Conservation (phyloP, 495 filamentous ascomycete species). For the Barbatosphaeria neglecta region DNA sequence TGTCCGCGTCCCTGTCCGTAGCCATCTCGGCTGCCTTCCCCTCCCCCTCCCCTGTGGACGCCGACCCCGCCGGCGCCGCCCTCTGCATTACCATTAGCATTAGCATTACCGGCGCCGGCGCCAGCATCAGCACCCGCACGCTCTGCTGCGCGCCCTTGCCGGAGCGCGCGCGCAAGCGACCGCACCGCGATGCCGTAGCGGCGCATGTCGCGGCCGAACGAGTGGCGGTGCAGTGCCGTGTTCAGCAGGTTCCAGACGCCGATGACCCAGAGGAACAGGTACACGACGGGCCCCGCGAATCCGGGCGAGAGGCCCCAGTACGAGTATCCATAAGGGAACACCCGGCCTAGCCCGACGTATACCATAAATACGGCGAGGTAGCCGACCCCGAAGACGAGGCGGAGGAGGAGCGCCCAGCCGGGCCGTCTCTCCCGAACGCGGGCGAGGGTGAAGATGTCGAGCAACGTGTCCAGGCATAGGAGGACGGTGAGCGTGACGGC, state of each 20-base stretch:
- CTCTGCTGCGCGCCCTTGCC: not conserved
- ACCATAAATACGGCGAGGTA: constrained; percentile 17
- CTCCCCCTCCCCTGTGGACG: too few species aligned
- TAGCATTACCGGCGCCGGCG: too few species aligned
- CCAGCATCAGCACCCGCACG: not conserved
- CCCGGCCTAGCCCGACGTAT: constrained; percentile 12
- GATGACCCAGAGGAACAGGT: constrained; percentile 15
- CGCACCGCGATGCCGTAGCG: not conserved
- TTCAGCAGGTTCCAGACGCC: constrained; percentile 3
- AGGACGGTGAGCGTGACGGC: constrained; percentile 16
- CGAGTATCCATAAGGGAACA: constrained; percentile 8
- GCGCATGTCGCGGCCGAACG: not conserved
- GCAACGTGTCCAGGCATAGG: constrained; percentile 12
- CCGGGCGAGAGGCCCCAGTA: constrained; percentile 12
- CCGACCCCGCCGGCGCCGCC: too few species aligned
- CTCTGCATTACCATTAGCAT: too few species aligned
- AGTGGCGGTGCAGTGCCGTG: not conserved
- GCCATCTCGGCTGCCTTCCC: too few species aligned
- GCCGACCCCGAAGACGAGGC: constrained; percentile 5
- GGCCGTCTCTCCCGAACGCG: constrained; percentile 7
- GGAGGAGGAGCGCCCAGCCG: constrained; percentile 10
- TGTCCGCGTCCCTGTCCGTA: not conserved
- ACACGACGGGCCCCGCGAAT: constrained; percentile 9
- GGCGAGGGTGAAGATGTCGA: constrained; percentile 20
- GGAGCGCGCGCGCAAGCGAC: not conserved